A percentile compares a stretch with the other conserved stretches of the same genome.
These are phyloP conservation scores for Saccharomyces mikatae DNA, from an alignment of 805 yeast genomes.

Conservation along the genomic window DNA sequence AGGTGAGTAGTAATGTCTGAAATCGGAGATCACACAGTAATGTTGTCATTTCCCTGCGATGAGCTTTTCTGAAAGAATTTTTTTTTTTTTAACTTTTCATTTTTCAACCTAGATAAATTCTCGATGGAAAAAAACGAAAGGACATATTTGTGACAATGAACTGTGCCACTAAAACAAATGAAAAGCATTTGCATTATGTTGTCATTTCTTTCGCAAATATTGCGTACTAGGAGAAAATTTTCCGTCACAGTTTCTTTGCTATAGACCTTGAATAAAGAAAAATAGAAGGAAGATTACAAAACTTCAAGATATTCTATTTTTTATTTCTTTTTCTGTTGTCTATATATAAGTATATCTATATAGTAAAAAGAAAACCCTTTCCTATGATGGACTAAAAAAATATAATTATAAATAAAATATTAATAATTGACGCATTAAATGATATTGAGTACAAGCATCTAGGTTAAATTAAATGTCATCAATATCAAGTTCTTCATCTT, in stretches of 20 bases:
- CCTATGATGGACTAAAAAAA: constrained; percentile 1
- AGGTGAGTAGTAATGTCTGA: background rate
- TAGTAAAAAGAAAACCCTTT: background rate
- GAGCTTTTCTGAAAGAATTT: background rate
- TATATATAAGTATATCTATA: background rate
- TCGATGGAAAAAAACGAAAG: background rate
- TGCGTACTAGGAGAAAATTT: too few relatives aligned
- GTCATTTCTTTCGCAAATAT: too few relatives aligned
- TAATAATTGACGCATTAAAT: background rate
- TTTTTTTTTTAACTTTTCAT: background rate
- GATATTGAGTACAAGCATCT: constrained; percentile 1
- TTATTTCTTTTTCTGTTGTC: background rate
- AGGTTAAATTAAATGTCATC: constrained; percentile 67
- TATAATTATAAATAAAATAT: background rate
- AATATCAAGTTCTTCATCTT: constrained; percentile 63
- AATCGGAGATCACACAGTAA: background rate
- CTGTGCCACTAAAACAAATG: background rate
- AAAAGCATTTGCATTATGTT: too few relatives aligned
- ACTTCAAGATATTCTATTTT: background rate
- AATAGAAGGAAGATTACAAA: background rate
- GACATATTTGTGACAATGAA: background rate
- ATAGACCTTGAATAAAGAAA: background rate
- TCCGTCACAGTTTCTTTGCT: too few relatives aligned
- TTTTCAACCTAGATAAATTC: background rate
- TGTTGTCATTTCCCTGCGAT: background rate